Evolutionary conservation across 164 flowering plant genomes (phyloP).

Genomic region (Warburgia ugandensis): DNA sequence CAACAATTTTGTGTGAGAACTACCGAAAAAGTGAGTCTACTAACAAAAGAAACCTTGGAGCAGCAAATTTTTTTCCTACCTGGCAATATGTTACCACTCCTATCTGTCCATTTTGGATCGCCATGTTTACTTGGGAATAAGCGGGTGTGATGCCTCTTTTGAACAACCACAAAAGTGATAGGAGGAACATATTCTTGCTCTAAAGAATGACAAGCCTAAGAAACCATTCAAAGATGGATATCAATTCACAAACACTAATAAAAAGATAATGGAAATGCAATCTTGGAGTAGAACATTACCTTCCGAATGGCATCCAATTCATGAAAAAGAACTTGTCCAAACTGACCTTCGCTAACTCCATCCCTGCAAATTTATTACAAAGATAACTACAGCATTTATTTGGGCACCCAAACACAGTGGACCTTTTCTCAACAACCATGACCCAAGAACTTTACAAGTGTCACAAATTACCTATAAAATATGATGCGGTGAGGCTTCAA

Average conservation of each 20-base stretch:
- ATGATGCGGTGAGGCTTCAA: constrained; percentile 64
- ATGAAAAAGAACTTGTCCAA: constrained; percentile 25
- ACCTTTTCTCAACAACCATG: too few relatives aligned
- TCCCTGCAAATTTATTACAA: constrained; percentile 74
- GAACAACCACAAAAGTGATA: constrained; percentile 81
- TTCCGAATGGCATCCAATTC: constrained; percentile 28
- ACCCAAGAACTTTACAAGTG: too few relatives aligned
- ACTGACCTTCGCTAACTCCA: constrained; percentile 91
- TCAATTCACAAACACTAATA: too few relatives aligned
- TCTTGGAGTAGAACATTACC: constrained; percentile 5
- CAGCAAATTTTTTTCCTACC: too few relatives aligned
- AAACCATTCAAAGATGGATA: neutral
- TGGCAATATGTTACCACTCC: constrained; percentile 76
- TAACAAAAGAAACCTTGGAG: too few relatives aligned
- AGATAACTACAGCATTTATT: too few relatives aligned
- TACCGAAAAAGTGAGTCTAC: too few relatives aligned
- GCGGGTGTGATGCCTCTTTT: constrained; percentile 87
- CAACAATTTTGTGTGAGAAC: too few relatives aligned
- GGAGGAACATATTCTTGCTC: constrained; percentile 60
- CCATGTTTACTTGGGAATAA: constrained; percentile 48
- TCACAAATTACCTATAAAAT: constrained; percentile 52
- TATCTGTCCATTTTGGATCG: constrained; percentile 33
- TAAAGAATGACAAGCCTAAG: constrained; percentile 68
- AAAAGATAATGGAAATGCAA: neutral
- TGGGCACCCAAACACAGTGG: too few relatives aligned